A percentile compares a stretch with the other conserved stretches of the same genome.
These are phyloP conservation scores for Cucumis sativus DNA, from an alignment of 306 rosid genomes.

Conservation along the genomic window DNA sequence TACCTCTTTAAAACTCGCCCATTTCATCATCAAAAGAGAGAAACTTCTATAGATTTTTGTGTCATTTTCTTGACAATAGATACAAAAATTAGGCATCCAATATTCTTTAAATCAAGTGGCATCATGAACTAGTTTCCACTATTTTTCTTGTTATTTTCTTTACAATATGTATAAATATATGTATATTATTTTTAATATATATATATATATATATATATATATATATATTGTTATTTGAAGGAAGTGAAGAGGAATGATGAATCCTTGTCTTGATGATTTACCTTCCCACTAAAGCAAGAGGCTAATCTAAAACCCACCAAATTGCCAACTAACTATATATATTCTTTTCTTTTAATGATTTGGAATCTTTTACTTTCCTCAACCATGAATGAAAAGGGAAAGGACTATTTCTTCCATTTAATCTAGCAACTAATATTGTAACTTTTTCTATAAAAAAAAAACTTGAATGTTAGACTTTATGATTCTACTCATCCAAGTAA, in stretches of 20 bases:
- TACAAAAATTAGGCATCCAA: too few relatives aligned
- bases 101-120: neutral
- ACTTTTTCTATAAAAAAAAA: neutral
- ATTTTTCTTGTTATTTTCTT: neutral
- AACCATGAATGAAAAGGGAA: neutral
- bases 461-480: too few relatives aligned
- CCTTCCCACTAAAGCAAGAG: neutral
- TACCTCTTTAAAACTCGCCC: neutral
- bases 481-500: too few relatives aligned
- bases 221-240: neutral
- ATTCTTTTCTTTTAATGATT: neutral
- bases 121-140: neutral
- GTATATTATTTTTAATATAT: neutral
- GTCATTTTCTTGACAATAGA: neutral
- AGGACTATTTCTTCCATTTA: neutral
- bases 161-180: neutral
- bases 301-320: neutral
- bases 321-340: neutral
- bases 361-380: neutral
- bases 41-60: neutral
- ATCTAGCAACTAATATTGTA: neutral
- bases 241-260: neutral
- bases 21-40: too few relatives aligned
- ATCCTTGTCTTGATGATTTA: neutral
- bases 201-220: too few relatives aligned